Conservation (phyloP, 148 eudicot species). For the Chenopodium quinoa region DNA sequence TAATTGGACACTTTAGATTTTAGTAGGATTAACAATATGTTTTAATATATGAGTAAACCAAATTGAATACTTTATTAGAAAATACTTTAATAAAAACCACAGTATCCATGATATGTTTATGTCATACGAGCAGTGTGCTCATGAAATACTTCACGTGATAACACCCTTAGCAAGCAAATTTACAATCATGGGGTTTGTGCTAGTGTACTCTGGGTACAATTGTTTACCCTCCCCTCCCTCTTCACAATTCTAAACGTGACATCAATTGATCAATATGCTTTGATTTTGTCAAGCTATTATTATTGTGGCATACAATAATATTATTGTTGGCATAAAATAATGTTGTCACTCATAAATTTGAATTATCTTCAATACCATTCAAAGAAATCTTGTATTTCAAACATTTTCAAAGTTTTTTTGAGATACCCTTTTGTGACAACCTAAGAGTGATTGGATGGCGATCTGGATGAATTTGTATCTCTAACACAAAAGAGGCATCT, state of each 20-base stretch:
- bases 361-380: not conserved
- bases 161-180: constrained; percentile 5
- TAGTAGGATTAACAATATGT: not conserved
- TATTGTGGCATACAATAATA: not conserved
- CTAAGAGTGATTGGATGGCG: no score
- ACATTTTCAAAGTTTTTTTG: no score
- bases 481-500: no score
- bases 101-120: not conserved
- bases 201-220: not conserved
- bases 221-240: not conserved
- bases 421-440: no score
- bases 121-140: not conserved
- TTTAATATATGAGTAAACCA: not conserved
- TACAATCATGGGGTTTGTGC: not conserved
- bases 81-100: not conserved
- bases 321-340: not conserved
- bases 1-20: not conserved
- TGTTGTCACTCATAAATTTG: constrained; percentile 4
- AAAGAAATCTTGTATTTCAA: not conserved
- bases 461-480: no score
- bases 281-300: not conserved
- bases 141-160: not conserved
- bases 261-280: not conserved
- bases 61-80: not conserved
- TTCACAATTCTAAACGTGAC: not conserved